Evolutionary conservation across 306 rosid genomes (phyloP), one percentile per base, ranked within the genome.

Genomic region (Pyrus betulifolia): DNA sequence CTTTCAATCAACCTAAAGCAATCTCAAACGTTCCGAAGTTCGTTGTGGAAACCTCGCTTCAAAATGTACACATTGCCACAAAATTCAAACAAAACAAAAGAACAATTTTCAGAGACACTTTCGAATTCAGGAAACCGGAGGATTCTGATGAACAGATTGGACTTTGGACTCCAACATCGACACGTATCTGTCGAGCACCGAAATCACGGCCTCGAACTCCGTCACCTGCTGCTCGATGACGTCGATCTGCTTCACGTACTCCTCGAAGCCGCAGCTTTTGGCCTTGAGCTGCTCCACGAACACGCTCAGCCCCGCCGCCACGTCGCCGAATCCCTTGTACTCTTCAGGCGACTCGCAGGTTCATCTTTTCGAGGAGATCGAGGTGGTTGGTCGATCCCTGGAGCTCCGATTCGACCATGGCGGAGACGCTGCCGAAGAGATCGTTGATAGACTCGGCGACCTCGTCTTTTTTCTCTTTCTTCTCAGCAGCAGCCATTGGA

Each of bases 321-420:
- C 83, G 70, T 89, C 96, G 10, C 99, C 97, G 77, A 77, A 87
- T 67, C 97, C 86, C 57, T 79, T 88, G 82, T 95, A 95, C 73
- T 92, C 97, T 82, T 90, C 99, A n/a, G 27, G 91, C 89, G 45
- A 92, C 91, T 75, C 88, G 85, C 58, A 57, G 42, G 74, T 95
- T 95, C 97, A 92, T 90, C 86, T 89, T 90, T 90, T 92, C 97
- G 80, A 92, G 65, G n/a, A 95, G 86, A 71, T 89, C 96, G 62
- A 95, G 83, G 70, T 92, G 92, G 84, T 88, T 92, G 76, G 89
- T 85, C 4, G 93, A 82, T 40, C 97, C 99, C 97, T 89, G 91
- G 79, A 95, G 93, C 83, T 95, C 97, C 3, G 92, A 89, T 86
- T 86, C 88, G 89, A 92, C 74, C 92, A 95, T 88, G 86, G 93